Evolutionary conservation across 148 eudicot species (phyloP).

Genomic region (Agrostemma githago): DNA sequence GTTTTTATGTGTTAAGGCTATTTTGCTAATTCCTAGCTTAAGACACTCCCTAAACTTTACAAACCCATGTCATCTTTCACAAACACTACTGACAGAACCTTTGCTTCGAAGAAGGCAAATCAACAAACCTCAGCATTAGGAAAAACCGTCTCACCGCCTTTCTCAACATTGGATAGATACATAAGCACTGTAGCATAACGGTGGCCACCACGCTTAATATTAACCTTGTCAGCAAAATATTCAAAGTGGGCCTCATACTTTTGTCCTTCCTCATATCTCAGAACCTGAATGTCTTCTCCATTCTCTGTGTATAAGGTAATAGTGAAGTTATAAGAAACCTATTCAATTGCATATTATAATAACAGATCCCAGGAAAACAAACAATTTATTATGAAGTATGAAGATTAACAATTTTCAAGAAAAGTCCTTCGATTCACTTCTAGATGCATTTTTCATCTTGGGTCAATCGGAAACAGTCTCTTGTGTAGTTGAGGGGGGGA

Average conservation of each 20-base stretch:
- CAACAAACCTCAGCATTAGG: slow-evolving; percentile 85
- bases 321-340: slow-evolving; percentile 8
- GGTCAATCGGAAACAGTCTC: neutral
- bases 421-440: too few species aligned
- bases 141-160: slow-evolving; percentile 96
- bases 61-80: neutral
- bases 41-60: neutral
- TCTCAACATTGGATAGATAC: slow-evolving; percentile 82
- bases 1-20: neutral
- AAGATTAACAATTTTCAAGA: neutral
- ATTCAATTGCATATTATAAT: neutral
- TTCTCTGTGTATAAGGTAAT: slow-evolving; percentile 46
- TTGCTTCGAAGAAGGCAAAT: neutral
- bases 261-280: slow-evolving; percentile 88
- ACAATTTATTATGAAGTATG: neutral
- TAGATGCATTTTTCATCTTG: neutral
- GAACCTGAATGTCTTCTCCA: slow-evolving; percentile 97
- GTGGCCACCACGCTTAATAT: slow-evolving; percentile 91
- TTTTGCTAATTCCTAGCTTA: neutral
- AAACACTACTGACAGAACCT: neutral
- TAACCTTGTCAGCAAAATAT: slow-evolving; percentile 73
- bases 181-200: slow-evolving; percentile 88
- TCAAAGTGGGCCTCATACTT: slow-evolving; percentile 91
- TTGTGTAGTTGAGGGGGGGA: neutral
- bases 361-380: neutral